Evolutionary conservation across 805 yeast species (phyloP).

Genomic region (Yarrowia osloensis): DNA sequence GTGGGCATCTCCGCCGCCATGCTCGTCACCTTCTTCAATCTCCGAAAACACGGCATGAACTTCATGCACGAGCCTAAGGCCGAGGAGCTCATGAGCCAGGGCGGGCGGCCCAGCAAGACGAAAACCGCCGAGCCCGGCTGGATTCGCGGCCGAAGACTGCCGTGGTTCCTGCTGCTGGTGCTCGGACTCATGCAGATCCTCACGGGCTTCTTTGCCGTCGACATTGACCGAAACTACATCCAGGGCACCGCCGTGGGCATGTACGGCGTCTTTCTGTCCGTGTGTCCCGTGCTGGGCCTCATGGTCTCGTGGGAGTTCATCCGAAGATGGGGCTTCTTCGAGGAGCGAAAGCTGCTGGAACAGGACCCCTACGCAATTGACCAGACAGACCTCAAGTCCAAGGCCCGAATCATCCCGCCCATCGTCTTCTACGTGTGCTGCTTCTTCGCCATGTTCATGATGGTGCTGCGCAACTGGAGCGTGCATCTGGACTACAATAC

Average conservation of each 20-base stretch:
- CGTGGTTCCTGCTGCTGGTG: conserved; percentile 40
- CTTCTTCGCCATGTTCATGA: conserved; percentile 37
- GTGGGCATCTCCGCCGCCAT: conserved; percentile 34
- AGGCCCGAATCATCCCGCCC: conserved; percentile 37
- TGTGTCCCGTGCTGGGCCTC: conserved; percentile 33
- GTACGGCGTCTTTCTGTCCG: conserved; percentile 37
- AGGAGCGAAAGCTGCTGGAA: conserved; percentile 38
- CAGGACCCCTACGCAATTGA: conserved; percentile 37
- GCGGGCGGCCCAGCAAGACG: conserved; percentile 10
- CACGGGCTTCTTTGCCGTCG: conserved; percentile 41
- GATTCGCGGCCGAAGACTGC: conserved; percentile 38
- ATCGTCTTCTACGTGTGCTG: conserved; percentile 37
- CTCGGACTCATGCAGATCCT: conserved; percentile 36
- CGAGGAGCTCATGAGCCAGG: conserved; percentile 21
- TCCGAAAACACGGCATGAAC: conserved; percentile 38
- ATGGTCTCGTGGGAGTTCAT: conserved; percentile 37
- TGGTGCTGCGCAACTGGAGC: conserved; percentile 40
- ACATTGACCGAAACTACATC: conserved; percentile 39
- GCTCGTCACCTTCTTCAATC: conserved; percentile 37
- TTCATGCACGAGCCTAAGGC: conserved; percentile 31
- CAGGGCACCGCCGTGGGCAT: conserved; percentile 37
- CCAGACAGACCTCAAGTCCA: conserved; percentile 35
- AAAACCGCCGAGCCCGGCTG: conserved; percentile 37
- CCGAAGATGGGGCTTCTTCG: conserved; percentile 41
- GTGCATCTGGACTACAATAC: conserved; percentile 25